A percentile compares a stretch with the other conserved stretches of the same genome.
phyloP scores from a whole-genome alignment of 768 basidiomycete species.

The Leucosporidium yakuticum region DNA sequence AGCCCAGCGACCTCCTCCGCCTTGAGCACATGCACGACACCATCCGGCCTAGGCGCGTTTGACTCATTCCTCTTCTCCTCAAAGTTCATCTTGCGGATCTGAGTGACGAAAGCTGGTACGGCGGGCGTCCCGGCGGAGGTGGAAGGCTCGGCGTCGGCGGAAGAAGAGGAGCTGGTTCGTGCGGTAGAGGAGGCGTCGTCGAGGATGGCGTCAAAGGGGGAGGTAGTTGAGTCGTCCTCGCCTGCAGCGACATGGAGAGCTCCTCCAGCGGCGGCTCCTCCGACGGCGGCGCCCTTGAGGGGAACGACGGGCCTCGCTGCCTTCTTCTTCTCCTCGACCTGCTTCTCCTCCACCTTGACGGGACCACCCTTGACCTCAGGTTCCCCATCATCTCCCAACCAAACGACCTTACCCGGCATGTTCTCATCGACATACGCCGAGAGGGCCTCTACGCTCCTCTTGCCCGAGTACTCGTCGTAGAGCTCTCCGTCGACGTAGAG shows the following conservation, averaged over 20 bases:
- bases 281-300: not conserved
- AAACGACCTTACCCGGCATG: conserved; percentile 6
- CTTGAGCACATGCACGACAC: conserved; percentile 5
- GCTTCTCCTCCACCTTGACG: not conserved
- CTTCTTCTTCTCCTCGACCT: not conserved
- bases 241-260: not conserved
- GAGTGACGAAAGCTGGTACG: conserved; percentile 5
- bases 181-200: not conserved
- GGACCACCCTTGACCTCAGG: not conserved
- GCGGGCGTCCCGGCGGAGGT: not conserved
- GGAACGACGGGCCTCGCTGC: not conserved
- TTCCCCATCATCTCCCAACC: not conserved
- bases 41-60: conserved; percentile 6
- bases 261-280: not conserved
- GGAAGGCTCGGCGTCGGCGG: not conserved
- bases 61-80: conserved; percentile 11
- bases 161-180: not conserved
- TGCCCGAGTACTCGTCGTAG: conserved; percentile 20
- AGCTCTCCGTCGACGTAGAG: conserved; percentile 28
- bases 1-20: conserved; percentile 1
- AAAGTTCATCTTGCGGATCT: not conserved
- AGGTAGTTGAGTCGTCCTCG: not conserved
- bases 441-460: conserved; percentile 21
- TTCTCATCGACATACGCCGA: conserved; percentile 27
- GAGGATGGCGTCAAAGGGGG: not conserved